Evolutionary conservation across 768 basidiomycete species (phyloP).

Genomic region (Collybia sordida): DNA sequence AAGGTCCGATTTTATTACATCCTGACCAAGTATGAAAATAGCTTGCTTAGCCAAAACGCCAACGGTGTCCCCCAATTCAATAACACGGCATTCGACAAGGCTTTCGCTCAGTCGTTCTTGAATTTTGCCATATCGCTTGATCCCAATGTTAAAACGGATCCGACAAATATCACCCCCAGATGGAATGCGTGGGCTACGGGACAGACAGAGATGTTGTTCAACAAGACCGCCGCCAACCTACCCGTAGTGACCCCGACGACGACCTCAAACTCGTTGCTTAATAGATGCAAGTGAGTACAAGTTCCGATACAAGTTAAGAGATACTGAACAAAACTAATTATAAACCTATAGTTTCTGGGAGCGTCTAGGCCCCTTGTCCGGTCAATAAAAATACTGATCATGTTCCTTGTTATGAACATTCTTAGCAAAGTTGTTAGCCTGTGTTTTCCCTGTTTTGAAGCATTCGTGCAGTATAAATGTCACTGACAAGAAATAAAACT

Average conservation of each 20-base stretch:
- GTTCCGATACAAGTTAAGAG: neutral
- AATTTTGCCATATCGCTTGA: conserved; percentile 28
- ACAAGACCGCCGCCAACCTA: conserved; percentile 26
- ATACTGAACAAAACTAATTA: neutral
- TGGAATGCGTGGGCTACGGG: conserved; percentile 26
- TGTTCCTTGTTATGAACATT: too few species aligned
- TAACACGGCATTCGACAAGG: conserved; percentile 30
- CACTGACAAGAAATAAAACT: too few species aligned
- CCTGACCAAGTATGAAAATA: too few species aligned
- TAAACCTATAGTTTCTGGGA: conserved; percentile 23
- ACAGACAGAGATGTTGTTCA: conserved; percentile 45
- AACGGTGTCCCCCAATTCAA: conserved; percentile 21
- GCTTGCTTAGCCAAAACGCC: too few species aligned
- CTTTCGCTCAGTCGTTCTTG: conserved; percentile 35
- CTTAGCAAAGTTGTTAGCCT: too few species aligned
- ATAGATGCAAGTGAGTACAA: conserved; percentile 31
- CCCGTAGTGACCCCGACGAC: conserved; percentile 25
- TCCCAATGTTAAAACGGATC: conserved; percentile 26
- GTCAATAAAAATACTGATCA: conserved; percentile 10
- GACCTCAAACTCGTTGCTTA: conserved; percentile 26
- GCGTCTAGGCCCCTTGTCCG: conserved; percentile 18
- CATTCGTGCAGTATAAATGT: too few species aligned
- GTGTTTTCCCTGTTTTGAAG: too few species aligned
- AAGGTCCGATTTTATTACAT: conserved; percentile 6
- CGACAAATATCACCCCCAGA: conserved; percentile 31